A percentile compares a stretch with the other conserved stretches of the same genome.
phyloP scores from a whole-genome alignment of 164 flowering plant species.

The Umbilicus rupestris region DNA sequence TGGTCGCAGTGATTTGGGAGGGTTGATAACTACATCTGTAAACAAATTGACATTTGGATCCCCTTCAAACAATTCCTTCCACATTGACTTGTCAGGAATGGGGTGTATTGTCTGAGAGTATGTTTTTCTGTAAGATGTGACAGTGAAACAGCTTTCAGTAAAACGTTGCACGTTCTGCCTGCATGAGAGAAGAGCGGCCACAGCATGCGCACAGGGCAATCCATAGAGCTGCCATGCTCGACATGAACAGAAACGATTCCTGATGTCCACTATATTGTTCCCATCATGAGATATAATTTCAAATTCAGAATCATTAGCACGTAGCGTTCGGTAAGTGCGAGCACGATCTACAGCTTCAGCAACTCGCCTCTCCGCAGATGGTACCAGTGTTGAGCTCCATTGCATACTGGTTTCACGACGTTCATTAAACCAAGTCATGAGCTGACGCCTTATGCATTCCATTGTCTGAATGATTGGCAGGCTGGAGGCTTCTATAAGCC shows the following conservation, averaged over 20 bases:
- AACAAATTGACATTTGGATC: not conserved
- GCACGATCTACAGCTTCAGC: constrained; percentile 60
- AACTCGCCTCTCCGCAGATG: constrained; percentile 55
- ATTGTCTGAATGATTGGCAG: constrained; percentile 67
- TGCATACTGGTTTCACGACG: constrained; percentile 61
- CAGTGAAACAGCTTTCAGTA: constrained; percentile 70
- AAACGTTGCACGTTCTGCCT: constrained; percentile 65
- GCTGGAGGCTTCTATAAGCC: constrained; percentile 67
- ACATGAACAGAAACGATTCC: constrained; percentile 58
- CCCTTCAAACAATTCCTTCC: constrained; percentile 18
- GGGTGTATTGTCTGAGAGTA: constrained; percentile 74
- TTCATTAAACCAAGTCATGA: constrained; percentile 76
- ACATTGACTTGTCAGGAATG: constrained; percentile 51
- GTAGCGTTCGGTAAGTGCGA: constrained; percentile 49
- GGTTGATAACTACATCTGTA: not conserved
- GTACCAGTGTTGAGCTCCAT: constrained; percentile 68
- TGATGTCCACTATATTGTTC: constrained; percentile 53
- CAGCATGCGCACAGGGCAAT: constrained; percentile 71
- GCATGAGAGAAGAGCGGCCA: constrained; percentile 63
- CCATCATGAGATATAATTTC: constrained; percentile 75
- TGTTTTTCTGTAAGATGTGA: constrained; percentile 52
- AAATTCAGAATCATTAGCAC: constrained; percentile 75
- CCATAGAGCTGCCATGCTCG: constrained; percentile 72
- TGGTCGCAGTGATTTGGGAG: not conserved
- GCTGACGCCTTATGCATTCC: constrained; percentile 62